Percentiles rank a stretch among this genome's conserved stretches.
These are phyloP conservation scores for Pseudocercospora vitis DNA, from an alignment of 2,329 filamentous ascomycete genomes.

Conservation along the genomic window DNA sequence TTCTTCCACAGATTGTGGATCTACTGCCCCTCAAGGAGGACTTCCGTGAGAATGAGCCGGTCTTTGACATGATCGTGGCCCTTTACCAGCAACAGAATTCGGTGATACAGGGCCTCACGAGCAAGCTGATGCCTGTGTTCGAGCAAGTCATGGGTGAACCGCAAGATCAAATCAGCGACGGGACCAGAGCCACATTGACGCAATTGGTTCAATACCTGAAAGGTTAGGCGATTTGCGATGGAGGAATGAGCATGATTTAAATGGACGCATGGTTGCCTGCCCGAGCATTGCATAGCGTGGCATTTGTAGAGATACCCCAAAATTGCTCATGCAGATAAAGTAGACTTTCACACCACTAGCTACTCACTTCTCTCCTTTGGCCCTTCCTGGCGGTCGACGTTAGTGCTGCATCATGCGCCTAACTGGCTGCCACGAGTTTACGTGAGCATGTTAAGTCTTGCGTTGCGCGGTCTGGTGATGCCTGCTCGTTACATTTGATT, in stretches of 20 bases:
- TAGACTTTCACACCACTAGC: no score
- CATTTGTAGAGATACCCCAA: slow-evolving; percentile 2
- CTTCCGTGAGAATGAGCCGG: slow-evolving; percentile 92
- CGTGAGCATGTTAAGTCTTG: neutral
- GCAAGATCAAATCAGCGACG: slow-evolving; percentile 71
- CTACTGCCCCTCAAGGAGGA: slow-evolving; percentile 88
- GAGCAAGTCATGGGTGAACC: slow-evolving; percentile 70
- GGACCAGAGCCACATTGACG: slow-evolving; percentile 66
- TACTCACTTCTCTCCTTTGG: no score
- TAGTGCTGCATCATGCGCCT: no score
- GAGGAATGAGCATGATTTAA: slow-evolving; percentile 4
- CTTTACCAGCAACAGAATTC: slow-evolving; percentile 73
- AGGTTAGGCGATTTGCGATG: slow-evolving; percentile 6
- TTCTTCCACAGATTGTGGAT: slow-evolving; percentile 75
- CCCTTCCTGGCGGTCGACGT: no score
- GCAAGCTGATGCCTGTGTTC: slow-evolving; percentile 68
- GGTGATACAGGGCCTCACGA: slow-evolving; percentile 68
- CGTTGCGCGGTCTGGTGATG: neutral
- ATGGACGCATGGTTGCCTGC: slow-evolving; percentile 1
- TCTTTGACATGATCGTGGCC: slow-evolving; percentile 86
- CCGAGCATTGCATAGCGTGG: slow-evolving; percentile 9
- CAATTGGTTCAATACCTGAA: slow-evolving; percentile 57
- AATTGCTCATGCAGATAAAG: no score
- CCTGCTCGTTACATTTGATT: slow-evolving; percentile 42
- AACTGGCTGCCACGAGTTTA: neutral